Evolutionary conservation across 2,329 filamentous ascomycete species (phyloP).

Genomic region (Dactylellina drechsleri): DNA sequence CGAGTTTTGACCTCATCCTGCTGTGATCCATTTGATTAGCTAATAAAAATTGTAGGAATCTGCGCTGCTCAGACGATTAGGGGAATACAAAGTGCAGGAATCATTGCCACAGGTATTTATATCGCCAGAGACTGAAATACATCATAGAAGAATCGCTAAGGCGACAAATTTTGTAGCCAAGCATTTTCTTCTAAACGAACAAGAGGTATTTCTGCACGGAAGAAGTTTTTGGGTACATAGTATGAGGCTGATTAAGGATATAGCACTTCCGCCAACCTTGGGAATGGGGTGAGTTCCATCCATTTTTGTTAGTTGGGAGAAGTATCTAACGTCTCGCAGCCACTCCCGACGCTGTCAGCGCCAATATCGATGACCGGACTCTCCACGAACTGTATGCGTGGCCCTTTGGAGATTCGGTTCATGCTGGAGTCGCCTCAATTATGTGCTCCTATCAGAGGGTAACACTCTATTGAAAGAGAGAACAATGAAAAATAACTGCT

Average conservation of each 20-base stretch:
- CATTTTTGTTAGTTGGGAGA: neutral
- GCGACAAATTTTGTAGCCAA: conserved; percentile 15
- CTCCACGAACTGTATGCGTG: conserved; percentile 83
- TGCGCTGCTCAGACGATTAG: conserved; percentile 36
- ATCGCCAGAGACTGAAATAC: neutral
- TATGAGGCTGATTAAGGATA: neutral
- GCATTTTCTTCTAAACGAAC: conserved; percentile 37
- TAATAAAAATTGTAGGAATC: conserved; percentile 15
- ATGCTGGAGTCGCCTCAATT: conserved; percentile 78
- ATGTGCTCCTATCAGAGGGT: conserved; percentile 83
- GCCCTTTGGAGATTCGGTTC: conserved; percentile 85
- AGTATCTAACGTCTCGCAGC: conserved; percentile 5
- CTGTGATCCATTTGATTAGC: neutral
- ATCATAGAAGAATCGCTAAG: neutral
- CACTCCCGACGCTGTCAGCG: conserved; percentile 26
- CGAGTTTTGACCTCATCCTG: neutral
- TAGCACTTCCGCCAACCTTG: conserved; percentile 39
- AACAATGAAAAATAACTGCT: conserved; percentile 1
- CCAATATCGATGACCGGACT: conserved; percentile 79
- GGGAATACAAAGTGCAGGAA: conserved; percentile 31
- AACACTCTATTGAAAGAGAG: neutral
- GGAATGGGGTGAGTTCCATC: conserved; percentile 28
- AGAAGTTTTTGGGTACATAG: neutral
- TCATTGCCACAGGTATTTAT: conserved; percentile 30
- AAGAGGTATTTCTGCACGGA: conserved; percentile 21